A percentile compares a stretch with the other conserved stretches of the same genome.
These are phyloP conservation scores for Lolium perenne DNA, from an alignment of 176 grass and related monocot species.

Conservation along the genomic window DNA sequence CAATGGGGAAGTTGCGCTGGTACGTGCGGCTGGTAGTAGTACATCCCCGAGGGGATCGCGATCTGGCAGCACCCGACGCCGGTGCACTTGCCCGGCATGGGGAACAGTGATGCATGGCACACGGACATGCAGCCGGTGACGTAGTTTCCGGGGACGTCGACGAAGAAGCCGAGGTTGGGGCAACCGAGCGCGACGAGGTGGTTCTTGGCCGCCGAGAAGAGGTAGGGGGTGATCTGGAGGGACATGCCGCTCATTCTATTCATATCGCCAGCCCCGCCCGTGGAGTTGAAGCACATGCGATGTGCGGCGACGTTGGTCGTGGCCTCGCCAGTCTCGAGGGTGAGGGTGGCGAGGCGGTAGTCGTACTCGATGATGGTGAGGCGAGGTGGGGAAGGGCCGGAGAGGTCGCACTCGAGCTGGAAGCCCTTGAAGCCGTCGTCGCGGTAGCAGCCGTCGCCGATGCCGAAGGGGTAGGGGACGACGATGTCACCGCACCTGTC, in stretches of 20 bases:
- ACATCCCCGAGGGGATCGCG: not conserved
- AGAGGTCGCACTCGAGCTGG: too few species aligned
- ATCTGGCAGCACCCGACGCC: constrained; percentile 39
- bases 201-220: constrained; percentile 40
- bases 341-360: too few species aligned
- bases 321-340: too few species aligned
- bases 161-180: constrained; percentile 46
- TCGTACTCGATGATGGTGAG: too few species aligned
- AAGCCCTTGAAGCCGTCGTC: too few species aligned
- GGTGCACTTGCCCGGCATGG: constrained; percentile 28
- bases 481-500: too few species aligned
- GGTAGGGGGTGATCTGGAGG: not conserved
- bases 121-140: constrained; percentile 53
- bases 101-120: constrained; percentile 28
- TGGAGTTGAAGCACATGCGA: not conserved
- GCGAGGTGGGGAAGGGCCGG: too few species aligned
- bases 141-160: not conserved
- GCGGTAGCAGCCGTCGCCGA: too few species aligned
- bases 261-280: fast-evolving
- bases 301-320: too few species aligned
- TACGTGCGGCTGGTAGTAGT: too few species aligned
- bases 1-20: too few species aligned
- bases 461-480: too few species aligned
- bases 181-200: constrained; percentile 44
- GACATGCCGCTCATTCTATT: fast-evolving